Base-by-base conservation (phyloP, 345 rosid genomes). In the Camelina neglecta region DNA sequence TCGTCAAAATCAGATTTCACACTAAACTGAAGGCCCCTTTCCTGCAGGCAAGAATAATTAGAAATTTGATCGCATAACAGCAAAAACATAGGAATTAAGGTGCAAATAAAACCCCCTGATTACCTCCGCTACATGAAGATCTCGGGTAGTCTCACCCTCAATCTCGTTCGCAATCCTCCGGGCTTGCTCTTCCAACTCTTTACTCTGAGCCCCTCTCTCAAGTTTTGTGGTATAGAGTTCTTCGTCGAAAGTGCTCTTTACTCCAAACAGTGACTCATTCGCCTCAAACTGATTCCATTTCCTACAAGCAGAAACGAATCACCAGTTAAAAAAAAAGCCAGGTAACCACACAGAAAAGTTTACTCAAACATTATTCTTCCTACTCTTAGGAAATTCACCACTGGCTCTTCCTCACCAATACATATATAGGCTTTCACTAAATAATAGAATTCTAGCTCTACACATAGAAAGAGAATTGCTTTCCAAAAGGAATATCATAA, bases 41-140 rank as follows among this genome's bases (percentile, higher is more conserved):
- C 98, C 99, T 96, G 89, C 35, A 73, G 35, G 72, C 51, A 72
- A 53, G 65, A 47, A 67, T 49, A 23, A 20, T 60, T 63, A 60
- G 56, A 73, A 26, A 35, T 18, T 15, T 55, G 53, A 10, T 60
- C 20, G 61, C 33, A 45, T 23, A 35, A 44, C 63, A 65, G 33
- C 58, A 35, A 11, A 44, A 60, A 45, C 13, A 26, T 15, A 65
- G 33, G 39, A 39, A 60, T 15, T 13, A 35, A 75, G 24, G 69
- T 71, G 59, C 44, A 66, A 15, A 60, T 63, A 53, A 59, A 44
- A 67, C 13, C 54, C 39, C 77, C 24, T 13, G 53, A 67, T 50
- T 72, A 89, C 99, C 93, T 96, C 98, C 31, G 99, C 98, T 78
- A 88, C 79, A 81, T 93, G 99, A 84, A 85, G 88, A 82, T 96